Percentiles rank a stretch among this genome's conserved stretches.
Conservation (phyloP, 2,329 filamentous ascomycete species). For the Pseudofabraea citricarpa region DNA sequence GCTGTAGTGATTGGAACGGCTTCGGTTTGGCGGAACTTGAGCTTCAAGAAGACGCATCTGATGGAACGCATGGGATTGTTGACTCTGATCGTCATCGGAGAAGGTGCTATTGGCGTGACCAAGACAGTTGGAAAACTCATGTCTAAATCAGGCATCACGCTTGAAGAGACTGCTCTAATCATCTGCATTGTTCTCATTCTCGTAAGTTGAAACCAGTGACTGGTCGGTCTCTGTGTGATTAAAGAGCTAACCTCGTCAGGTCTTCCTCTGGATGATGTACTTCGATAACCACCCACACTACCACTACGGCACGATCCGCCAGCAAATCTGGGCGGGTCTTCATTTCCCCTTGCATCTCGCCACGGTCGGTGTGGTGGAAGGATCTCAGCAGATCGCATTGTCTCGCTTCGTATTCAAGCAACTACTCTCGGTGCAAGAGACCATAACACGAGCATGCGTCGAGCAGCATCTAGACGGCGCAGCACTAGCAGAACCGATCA, state of each 20-base stretch:
- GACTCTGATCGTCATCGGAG: conserved; percentile 54
- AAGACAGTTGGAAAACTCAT: conserved; percentile 29
- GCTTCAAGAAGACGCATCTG: conserved; percentile 51
- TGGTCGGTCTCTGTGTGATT: neutral
- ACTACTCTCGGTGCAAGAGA: neutral
- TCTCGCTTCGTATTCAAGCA: neutral
- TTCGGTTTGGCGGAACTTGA: conserved; percentile 42
- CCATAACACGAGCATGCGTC: neutral
- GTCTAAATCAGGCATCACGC: conserved; percentile 1
- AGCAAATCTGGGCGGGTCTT: conserved; percentile 44
- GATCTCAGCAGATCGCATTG: conserved; percentile 18
- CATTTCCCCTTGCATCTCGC: conserved; percentile 52
- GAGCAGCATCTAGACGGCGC: neutral
- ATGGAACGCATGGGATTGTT: conserved; percentile 52
- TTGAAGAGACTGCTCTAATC: conserved; percentile 13
- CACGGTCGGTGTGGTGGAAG: conserved; percentile 51
- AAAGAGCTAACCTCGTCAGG: conserved; percentile 1
- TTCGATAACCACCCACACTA: conserved; percentile 49
- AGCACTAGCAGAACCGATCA: neutral
- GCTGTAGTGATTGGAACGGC: conserved; percentile 42
- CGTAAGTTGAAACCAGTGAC: conserved; percentile 1
- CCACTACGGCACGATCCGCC: conserved; percentile 44
- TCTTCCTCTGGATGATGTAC: conserved; percentile 49
- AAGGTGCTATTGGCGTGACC: conserved; percentile 51
- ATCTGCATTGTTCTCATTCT: conserved; percentile 25